These are phyloP conservation scores for Aspergillus conjunctus DNA, from an alignment of 495 filamentous ascomycete genomes.

Conservation along the genomic window DNA sequence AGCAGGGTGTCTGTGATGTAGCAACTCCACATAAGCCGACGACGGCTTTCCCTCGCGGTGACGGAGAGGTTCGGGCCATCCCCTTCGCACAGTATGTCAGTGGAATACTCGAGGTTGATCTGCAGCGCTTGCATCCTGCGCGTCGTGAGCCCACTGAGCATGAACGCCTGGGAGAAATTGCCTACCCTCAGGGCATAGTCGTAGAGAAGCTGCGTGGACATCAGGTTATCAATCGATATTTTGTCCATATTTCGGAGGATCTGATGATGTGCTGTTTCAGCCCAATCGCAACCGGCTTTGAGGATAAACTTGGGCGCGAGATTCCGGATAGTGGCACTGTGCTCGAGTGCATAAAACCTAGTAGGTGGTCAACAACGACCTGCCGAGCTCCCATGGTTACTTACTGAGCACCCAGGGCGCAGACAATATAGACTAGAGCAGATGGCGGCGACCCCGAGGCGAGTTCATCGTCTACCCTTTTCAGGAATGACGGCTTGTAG, in stretches of 20 bases:
- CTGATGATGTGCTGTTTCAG: slow-evolving; percentile 29
- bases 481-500: slow-evolving; percentile 39
- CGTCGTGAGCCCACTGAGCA: slow-evolving; percentile 40
- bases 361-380: not conserved
- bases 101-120: slow-evolving; percentile 40
- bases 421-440: slow-evolving; percentile 39
- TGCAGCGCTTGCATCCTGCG: slow-evolving; percentile 43
- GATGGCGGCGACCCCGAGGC: slow-evolving; percentile 14
- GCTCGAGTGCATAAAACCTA: slow-evolving; percentile 33
- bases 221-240: slow-evolving; percentile 39
- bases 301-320: slow-evolving; percentile 22
- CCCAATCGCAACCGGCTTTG: slow-evolving; percentile 32
- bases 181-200: slow-evolving; percentile 38
- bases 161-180: slow-evolving; percentile 40
- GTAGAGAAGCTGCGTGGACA: slow-evolving; percentile 37
- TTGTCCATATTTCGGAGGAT: slow-evolving; percentile 35
- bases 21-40: slow-evolving; percentile 44
- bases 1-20: slow-evolving; percentile 43
- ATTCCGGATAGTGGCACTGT: slow-evolving; percentile 21
- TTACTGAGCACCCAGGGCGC: slow-evolving; percentile 42
- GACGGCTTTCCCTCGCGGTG: slow-evolving; percentile 33
- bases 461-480: slow-evolving; percentile 30
- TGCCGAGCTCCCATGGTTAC: not conserved
- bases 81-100: slow-evolving; percentile 37
- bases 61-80: slow-evolving; percentile 22